phyloP scores from a whole-genome alignment of 345 rosid species.

The Eucalyptus erythrocorys region DNA sequence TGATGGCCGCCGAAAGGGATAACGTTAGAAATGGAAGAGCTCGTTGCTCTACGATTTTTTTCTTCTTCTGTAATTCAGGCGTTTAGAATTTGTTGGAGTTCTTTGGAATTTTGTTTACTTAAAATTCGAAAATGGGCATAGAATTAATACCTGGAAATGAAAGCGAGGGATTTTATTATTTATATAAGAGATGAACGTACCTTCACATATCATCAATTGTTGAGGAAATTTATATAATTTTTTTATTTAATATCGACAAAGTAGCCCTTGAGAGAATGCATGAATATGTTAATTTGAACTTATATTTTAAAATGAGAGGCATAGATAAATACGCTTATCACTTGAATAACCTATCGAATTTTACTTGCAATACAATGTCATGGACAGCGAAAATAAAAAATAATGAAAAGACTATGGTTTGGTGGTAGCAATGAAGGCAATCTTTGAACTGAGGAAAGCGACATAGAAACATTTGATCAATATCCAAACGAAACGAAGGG shows the following conservation, averaged over 20 bases:
- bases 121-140: background rate
- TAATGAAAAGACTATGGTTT: background rate
- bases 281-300: background rate
- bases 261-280: fast-evolving
- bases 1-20: background rate
- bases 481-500: fast-evolving
- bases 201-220: too few relatives aligned
- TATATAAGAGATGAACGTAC: background rate
- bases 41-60: background rate
- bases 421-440: background rate
- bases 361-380: fast-evolving
- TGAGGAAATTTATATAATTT: too few relatives aligned
- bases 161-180: background rate
- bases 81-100: background rate
- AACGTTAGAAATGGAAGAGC: background rate
- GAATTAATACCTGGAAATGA: background rate
- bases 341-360: background rate
- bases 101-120: background rate
- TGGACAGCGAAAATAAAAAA: background rate
- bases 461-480: fast-evolving
- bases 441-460: background rate
- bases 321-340: background rate
- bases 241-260: too few relatives aligned
- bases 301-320: background rate
- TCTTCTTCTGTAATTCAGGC: background rate